A percentile compares a stretch with the other conserved stretches of the same genome.
Conservation (phyloP, 2,329 filamentous ascomycete genomes). For the Ophiocordyceps camponoti-leonardi region DNA sequence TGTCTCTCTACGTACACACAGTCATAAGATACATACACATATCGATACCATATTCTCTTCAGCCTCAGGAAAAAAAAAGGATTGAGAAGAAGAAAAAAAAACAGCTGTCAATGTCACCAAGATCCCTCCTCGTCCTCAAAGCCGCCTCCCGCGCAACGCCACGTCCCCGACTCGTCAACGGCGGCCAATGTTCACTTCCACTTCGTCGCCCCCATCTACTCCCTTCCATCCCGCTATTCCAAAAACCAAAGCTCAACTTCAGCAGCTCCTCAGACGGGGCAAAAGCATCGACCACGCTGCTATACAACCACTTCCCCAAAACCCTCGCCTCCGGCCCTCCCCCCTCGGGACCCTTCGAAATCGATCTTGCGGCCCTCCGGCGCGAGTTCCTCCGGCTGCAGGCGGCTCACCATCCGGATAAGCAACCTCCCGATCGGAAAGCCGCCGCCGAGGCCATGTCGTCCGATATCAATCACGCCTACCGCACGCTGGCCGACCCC, state of each 20-base stretch:
- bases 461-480: conserved; percentile 77
- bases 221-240: too few species aligned
- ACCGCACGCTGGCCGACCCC: conserved; percentile 66
- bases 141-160: not conserved
- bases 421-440: conserved; percentile 37
- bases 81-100: too few species aligned
- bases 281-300: conserved; percentile 8
- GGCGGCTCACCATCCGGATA: conserved; percentile 57
- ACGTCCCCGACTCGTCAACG: not conserved
- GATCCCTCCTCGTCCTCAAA: not conserved
- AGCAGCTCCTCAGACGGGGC: not conserved
- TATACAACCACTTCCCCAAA: conserved; percentile 79
- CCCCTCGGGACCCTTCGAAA: conserved; percentile 55
- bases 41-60: too few species aligned
- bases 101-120: not conserved
- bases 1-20: too few species aligned
- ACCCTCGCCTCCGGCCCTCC: conserved; percentile 66
- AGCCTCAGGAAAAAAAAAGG: too few species aligned
- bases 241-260: too few species aligned
- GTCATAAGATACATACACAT: too few species aligned
- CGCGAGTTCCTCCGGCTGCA: conserved; percentile 80
- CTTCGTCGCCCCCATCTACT: too few species aligned
- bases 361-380: conserved; percentile 54
- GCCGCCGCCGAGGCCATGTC: conserved; percentile 58
- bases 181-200: too few species aligned